Conservation (phyloP, 202 grass and related monocot genomes). For the Alloteropsis angusta region DNA sequence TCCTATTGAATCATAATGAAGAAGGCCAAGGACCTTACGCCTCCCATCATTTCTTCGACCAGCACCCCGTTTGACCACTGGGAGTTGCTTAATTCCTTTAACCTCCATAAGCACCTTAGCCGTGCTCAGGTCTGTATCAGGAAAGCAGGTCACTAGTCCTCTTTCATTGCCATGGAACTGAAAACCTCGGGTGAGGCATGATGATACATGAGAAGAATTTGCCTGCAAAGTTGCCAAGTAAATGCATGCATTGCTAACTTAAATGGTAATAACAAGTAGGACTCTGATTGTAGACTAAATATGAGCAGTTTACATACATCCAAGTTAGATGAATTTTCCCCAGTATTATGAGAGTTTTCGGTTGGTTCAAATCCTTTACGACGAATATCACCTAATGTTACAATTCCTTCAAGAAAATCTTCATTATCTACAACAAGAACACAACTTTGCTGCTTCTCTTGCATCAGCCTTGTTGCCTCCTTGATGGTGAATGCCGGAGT, state of each 20-base stretch:
- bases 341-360: slow-evolving; percentile 24
- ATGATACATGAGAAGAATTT: slow-evolving; percentile 52
- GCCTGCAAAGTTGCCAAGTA: slow-evolving; percentile 38
- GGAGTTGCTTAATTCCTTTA: slow-evolving; percentile 92
- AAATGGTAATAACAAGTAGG: neutral
- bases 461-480: slow-evolving; percentile 69
- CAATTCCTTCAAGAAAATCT: slow-evolving; percentile 95
- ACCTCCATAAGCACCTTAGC: slow-evolving; percentile 97
- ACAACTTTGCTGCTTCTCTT: slow-evolving; percentile 80
- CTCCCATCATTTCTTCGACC: slow-evolving; percentile 52
- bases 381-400: slow-evolving; percentile 73
- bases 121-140: slow-evolving; percentile 90
- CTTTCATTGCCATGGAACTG: slow-evolving; percentile 65
- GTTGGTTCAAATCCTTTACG: slow-evolving; percentile 53
- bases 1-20: slow-evolving; percentile 89
- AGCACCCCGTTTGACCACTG: slow-evolving; percentile 76
- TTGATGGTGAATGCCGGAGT: slow-evolving; percentile 45
- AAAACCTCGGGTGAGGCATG: slow-evolving; percentile 83
- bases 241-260: slow-evolving; percentile 17
- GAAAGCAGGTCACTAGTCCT: slow-evolving; percentile 90
- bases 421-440: slow-evolving; percentile 83
- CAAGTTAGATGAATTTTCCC: slow-evolving; percentile 35
- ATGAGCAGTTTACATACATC: slow-evolving; percentile 39
- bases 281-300: neutral
- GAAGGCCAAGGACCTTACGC: slow-evolving; percentile 74